Base-by-base conservation (phyloP, 2,329 filamentous ascomycete species). In the Fusarium dlaminii region DNA sequence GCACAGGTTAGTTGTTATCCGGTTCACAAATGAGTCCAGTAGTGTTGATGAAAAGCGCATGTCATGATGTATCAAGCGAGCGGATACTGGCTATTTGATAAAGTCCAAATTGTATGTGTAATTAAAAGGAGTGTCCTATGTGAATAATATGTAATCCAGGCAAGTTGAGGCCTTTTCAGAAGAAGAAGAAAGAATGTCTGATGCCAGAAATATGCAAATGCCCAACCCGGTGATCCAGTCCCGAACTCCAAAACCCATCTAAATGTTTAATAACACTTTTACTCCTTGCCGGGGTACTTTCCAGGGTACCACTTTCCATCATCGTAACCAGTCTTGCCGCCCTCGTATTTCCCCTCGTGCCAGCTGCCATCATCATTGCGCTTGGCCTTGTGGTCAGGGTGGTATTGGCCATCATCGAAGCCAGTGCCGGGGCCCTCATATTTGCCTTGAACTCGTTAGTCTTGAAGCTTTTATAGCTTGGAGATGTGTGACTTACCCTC, bases 261-360 rank as follows among this genome's bases (percentile, higher is more conserved):
- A 29, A 15, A 39, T 32, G 11, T 7, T 24, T 22, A 30, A 42
- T 2, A 27, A 3, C 11, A 32, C 18, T 39, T 39, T 65, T 60
- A 70, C 30, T 65, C 68, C 37, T 63, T 60, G 14, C 64, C 62
- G 12, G 72, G 73, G 20, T 75, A 75, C 57, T 75, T 75, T 36
- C 71, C 72, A 14, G 57, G 68, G 22, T 65, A 55, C 70, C 70
- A 73, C 10, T 62, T 69, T 10, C 70, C 70, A 30, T 73, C 60
- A 30, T 73, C 70, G 1, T 54, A 40, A 3, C 36, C 34, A 39
- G 63, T 66, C 18, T 64, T 40, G 10, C 55, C 45, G 5, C 58
- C 67, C 22, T 70, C 68, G 18, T 72, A 71, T 32, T 71, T 71
- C 1, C 62, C 68, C n/a, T 51, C 55, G 0, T 46, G 36, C 69